phyloP scores from a whole-genome alignment of 1,139 yeast genomes.

The Blastobotrys proliferans region DNA sequence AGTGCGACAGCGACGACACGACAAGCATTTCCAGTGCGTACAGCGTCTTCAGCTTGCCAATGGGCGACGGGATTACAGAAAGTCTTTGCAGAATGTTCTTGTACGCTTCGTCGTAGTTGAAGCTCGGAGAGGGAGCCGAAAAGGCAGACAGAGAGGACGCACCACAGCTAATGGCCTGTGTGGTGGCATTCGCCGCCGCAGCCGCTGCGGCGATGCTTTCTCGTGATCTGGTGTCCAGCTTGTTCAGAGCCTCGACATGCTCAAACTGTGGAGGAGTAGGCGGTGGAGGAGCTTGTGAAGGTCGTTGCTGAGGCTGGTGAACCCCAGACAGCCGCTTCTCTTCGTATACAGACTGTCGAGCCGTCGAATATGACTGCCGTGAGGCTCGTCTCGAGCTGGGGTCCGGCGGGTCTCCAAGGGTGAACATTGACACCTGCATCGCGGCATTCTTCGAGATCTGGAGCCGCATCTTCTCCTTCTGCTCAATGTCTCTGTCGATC shows the following conservation, averaged over 20 bases:
- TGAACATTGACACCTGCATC: conserved; percentile 15
- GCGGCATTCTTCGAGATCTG: conserved; percentile 20
- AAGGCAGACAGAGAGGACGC: too few species aligned
- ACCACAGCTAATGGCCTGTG: background rate
- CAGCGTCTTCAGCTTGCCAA: conserved; percentile 28
- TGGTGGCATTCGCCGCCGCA: background rate
- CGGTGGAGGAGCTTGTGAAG: conserved; percentile 5
- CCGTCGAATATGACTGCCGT: background rate
- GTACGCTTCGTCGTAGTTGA: conserved; percentile 31
- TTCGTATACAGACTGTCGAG: conserved; percentile 4
- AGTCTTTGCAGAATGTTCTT: conserved; percentile 24
- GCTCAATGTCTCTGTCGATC: conserved; percentile 18
- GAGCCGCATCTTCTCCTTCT: conserved; percentile 17
- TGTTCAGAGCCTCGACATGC: conserved; percentile 10
- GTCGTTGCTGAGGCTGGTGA: background rate
- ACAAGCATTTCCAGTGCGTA: conserved; percentile 32
- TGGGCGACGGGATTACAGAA: conserved; percentile 31
- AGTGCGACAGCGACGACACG: conserved; percentile 26
- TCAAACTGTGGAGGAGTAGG: background rate
- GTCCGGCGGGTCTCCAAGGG: conserved; percentile 21
- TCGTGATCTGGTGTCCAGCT: conserved; percentile 9
- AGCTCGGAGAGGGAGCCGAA: conserved; percentile 12
- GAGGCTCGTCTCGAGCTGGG: background rate
- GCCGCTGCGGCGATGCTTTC: conserved; percentile 9
- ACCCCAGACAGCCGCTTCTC: background rate